A percentile compares a stretch with the other conserved stretches of the same genome.
Evolutionary conservation across 2,329 filamentous ascomycete species (phyloP).

Genomic region (Fusarium sp.): DNA sequence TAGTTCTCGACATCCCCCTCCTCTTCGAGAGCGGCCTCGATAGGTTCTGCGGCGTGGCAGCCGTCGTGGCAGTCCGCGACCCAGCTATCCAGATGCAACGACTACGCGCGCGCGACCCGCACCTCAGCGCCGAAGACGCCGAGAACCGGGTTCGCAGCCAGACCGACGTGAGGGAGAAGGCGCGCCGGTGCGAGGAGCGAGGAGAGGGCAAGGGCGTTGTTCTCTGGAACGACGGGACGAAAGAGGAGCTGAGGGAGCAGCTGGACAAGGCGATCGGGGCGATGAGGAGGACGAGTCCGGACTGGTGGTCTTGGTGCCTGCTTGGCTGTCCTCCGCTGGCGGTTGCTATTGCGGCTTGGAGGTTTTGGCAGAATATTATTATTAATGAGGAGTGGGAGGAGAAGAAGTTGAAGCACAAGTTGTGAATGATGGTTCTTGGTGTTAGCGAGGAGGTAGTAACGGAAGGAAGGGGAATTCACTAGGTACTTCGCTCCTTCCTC

Average conservation of each 20-base stretch:
- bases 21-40: constrained; percentile 93
- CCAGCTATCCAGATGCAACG: constrained; percentile 85
- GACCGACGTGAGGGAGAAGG: constrained; percentile 87
- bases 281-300: constrained; percentile 73
- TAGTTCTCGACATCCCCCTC: constrained; percentile 91
- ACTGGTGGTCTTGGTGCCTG: constrained; percentile 85
- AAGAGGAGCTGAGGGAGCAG: constrained; percentile 75
- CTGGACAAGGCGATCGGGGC: constrained; percentile 74
- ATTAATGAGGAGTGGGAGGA: constrained; percentile 79
- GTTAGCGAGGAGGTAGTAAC: not conserved
- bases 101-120: constrained; percentile 78
- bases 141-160: constrained; percentile 88
- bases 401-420: constrained; percentile 55
- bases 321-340: constrained; percentile 81
- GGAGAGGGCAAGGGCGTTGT: constrained; percentile 77
- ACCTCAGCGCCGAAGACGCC: constrained; percentile 87
- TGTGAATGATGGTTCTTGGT: constrained; percentile 16
- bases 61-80: constrained; percentile 88
- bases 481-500: not conserved
- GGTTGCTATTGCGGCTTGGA: constrained; percentile 75
- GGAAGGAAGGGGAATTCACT: not conserved
- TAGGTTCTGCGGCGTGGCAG: constrained; percentile 82
- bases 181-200: constrained; percentile 76
- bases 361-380: constrained; percentile 77
- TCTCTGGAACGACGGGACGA: constrained; percentile 89